Evolutionary conservation across 805 yeast species (phyloP), one percentile per base, ranked within the genome.

Genomic region (Kuraishia capsulata): DNA sequence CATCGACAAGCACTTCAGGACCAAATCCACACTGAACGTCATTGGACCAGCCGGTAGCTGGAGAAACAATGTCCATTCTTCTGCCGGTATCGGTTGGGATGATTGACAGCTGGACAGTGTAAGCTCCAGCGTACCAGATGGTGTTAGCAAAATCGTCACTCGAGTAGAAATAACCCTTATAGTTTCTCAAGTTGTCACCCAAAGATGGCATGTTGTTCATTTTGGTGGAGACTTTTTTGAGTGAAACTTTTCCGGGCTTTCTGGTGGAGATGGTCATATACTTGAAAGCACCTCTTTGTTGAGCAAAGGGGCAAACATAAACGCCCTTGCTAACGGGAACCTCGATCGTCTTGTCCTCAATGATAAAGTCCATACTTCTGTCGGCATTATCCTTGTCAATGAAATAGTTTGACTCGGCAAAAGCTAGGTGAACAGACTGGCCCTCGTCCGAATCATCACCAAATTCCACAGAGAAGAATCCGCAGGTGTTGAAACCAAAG

Each of bases 31-130:
- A 34, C 13, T 19, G 17, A 16, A 30, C 32, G 10, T 30, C 31
- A 25, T 41, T 41, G 20, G 62, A 61, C 62, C 69, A 65, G 42
- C 71, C 60, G 56, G 59, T 48, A 42, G 61, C 49, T 57, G 65
- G 44, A 62, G 59, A 48, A 54, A 50, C 33, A 24, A 30, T 33
- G 17, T 38, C 33, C n/a, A 24, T 26, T 10, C 40, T 67, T 52
- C 67, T 65, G 52, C 73, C 73, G 38, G 71, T 65, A 54, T 65
- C 64, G 45, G 72, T 67, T 38, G 73, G 68, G 24, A 67, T 66
- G 45, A 60, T 58, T 9, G 43, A 37, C 36, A 41, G 32, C 38
- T 41, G 43, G 16, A 41, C 47, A 62, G 67, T 59, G 65, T 59
- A 48, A 55, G 61, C 52, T 59, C 65, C 34, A 65, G 69, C 46